Evolutionary conservation across 2,329 filamentous ascomycete species (phyloP).

Genomic region (Colletotrichum aenigma): DNA sequence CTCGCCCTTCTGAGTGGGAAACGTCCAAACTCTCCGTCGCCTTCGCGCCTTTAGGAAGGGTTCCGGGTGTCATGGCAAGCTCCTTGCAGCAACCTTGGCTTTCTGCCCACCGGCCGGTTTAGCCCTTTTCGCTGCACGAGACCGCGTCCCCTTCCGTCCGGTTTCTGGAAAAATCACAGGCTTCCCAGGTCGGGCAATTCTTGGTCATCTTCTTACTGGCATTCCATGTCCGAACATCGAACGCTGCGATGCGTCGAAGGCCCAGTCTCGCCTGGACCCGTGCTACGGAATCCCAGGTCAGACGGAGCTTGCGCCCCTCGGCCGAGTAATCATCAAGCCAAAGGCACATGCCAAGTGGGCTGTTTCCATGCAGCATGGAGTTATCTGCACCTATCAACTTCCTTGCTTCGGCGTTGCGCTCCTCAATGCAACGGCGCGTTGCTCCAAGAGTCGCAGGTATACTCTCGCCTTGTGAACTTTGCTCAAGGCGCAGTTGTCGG

Average conservation of each 20-base stretch:
- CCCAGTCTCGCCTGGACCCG: background rate
- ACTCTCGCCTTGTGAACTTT: background rate
- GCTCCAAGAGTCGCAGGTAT: background rate
- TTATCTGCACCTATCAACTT: background rate
- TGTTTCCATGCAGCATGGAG: background rate
- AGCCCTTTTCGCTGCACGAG: background rate
- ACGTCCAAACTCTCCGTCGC: background rate
- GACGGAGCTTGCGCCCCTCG: background rate
- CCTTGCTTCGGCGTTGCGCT: background rate
- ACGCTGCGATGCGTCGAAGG: background rate
- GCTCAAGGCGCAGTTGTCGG: background rate
- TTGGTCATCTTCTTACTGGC: background rate
- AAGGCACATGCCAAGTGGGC: conserved; percentile 1
- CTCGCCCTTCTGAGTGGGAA: background rate
- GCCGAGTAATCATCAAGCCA: background rate
- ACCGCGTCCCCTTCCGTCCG: background rate
- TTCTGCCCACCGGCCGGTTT: background rate
- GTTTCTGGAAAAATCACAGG: background rate
- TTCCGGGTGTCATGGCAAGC: background rate
- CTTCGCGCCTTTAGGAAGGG: background rate
- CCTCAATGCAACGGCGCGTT: background rate
- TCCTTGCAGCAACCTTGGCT: background rate
- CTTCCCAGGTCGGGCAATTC: background rate
- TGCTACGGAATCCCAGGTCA: background rate
- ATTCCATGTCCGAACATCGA: background rate